A percentile compares a stretch with the other conserved stretches of the same genome.
These are phyloP conservation scores for Acer saccharum DNA, from an alignment of 345 rosid genomes.

Conservation along the genomic window DNA sequence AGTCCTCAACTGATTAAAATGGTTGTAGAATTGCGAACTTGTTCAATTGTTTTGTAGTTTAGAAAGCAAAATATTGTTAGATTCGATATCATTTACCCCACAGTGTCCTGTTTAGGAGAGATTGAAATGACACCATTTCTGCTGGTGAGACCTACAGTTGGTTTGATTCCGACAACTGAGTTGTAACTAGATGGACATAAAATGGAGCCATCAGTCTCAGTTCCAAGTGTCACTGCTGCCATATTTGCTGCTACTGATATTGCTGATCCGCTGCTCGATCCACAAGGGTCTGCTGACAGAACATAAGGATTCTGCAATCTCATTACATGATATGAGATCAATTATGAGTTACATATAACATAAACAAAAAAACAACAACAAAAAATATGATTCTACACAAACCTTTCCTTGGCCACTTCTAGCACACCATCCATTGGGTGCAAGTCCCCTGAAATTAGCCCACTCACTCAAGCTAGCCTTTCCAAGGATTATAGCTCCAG, in stretches of 20 bases:
- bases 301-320: conserved; percentile 23
- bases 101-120: conserved; percentile 30
- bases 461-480: conserved; percentile 80
- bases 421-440: conserved; percentile 55
- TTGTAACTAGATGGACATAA: conserved; percentile 25
- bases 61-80: too few relatives aligned
- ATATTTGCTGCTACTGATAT: conserved; percentile 34
- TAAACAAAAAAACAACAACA: too few relatives aligned
- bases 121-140: conserved; percentile 29
- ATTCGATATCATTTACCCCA: conserved; percentile 22
- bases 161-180: conserved; percentile 36
- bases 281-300: conserved; percentile 25
- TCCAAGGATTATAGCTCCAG: conserved; percentile 73
- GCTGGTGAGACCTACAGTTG: conserved; percentile 33
- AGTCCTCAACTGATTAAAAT: conserved; percentile 13
- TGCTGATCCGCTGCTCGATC: conserved; percentile 29
- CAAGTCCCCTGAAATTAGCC: conserved; percentile 36
- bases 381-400: conserved; percentile 6
- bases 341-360: conserved; percentile 46
- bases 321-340: conserved; percentile 37
- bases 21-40: too few relatives aligned
- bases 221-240: conserved; percentile 29
- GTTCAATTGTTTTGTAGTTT: too few relatives aligned
- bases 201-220: conserved; percentile 28
- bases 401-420: conserved; percentile 80